A percentile compares a stretch with the other conserved stretches of the same genome.
Conservation (phyloP, 495 filamentous ascomycete species). For the Saxophila tyrrhenica region DNA sequence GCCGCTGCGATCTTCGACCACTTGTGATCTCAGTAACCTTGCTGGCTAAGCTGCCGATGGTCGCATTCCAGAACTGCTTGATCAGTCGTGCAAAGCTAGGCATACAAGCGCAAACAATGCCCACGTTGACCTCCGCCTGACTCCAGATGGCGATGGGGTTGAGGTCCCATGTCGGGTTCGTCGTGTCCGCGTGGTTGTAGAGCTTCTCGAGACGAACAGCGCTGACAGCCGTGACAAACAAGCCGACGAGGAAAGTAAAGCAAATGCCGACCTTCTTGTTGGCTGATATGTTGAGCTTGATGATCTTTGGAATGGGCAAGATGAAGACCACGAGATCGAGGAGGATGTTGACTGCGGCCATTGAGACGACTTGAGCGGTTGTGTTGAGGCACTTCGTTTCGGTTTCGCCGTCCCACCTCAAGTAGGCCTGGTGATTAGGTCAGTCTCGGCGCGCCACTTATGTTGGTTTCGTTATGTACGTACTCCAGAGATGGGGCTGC, state of each 20-base stretch:
- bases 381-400: conserved; percentile 15
- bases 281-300: conserved; percentile 32
- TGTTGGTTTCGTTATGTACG: too few relatives aligned
- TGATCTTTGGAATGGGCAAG: conserved; percentile 36
- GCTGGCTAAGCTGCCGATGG: neutral
- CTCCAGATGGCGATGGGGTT: conserved; percentile 24
- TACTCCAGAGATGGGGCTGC: conserved; percentile 27
- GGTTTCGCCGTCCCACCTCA: conserved; percentile 16
- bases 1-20: neutral
- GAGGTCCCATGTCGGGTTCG: conserved; percentile 24
- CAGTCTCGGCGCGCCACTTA: neutral
- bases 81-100: conserved; percentile 17
- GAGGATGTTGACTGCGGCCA: conserved; percentile 21
- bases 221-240: conserved; percentile 36
- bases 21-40: neutral
- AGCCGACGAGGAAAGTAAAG: conserved; percentile 43
- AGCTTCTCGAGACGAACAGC: conserved; percentile 31
- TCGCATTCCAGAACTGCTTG: neutral
- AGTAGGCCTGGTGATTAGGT: conserved; percentile 10
- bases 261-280: conserved; percentile 40
- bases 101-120: conserved; percentile 30
- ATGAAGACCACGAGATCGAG: conserved; percentile 22
- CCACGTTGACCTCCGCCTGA: conserved; percentile 26
- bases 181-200: conserved; percentile 24
- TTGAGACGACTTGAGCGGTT: conserved; percentile 14